Evolutionary conservation across 441 rosid genomes (phyloP).

Genomic region (Adansonia grandidieri): DNA sequence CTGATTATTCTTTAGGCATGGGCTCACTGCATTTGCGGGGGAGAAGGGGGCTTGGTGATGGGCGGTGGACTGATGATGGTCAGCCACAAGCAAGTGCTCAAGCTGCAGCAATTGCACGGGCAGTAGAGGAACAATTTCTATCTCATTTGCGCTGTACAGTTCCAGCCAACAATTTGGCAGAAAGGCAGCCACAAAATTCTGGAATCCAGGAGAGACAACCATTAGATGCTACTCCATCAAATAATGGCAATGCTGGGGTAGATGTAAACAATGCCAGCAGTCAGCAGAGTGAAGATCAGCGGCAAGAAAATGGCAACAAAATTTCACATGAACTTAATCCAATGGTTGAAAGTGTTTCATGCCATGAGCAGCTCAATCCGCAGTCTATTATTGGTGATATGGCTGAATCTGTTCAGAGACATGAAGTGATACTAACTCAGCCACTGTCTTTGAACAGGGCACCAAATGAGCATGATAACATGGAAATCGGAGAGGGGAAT

Average conservation of each 20-base stretch:
- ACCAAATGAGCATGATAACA: conserved; percentile 63
- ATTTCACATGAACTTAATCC: conserved; percentile 41
- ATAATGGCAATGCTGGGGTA: conserved; percentile 50
- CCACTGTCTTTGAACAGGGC: conserved; percentile 57
- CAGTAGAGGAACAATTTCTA: conserved; percentile 84
- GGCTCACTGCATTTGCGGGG: conserved; percentile 71
- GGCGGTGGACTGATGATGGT: conserved; percentile 98
- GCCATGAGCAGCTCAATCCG: conserved; percentile 44
- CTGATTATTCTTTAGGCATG: conserved; percentile 83
- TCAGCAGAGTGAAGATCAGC: conserved; percentile 61
- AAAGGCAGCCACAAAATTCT: conserved; percentile 66
- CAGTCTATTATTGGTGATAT: conserved; percentile 37
- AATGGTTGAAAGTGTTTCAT: conserved; percentile 44
- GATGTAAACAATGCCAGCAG: conserved; percentile 52
- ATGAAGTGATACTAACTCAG: conserved; percentile 58
- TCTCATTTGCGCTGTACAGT: conserved; percentile 61
- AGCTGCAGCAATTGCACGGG: conserved; percentile 86
- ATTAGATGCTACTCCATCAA: conserved; percentile 46
- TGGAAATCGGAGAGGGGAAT: conserved; percentile 81
- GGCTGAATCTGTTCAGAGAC: conserved; percentile 40
- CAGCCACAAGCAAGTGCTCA: conserved; percentile 87
- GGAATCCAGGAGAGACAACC: conserved; percentile 68
- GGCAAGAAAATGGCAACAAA: conserved; percentile 48
- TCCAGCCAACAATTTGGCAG: conserved; percentile 55
- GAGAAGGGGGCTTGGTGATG: conserved; percentile 84